Base-by-base conservation (phyloP, 192 early-diverging fungal species). In the Funneliformis geosporum region DNA sequence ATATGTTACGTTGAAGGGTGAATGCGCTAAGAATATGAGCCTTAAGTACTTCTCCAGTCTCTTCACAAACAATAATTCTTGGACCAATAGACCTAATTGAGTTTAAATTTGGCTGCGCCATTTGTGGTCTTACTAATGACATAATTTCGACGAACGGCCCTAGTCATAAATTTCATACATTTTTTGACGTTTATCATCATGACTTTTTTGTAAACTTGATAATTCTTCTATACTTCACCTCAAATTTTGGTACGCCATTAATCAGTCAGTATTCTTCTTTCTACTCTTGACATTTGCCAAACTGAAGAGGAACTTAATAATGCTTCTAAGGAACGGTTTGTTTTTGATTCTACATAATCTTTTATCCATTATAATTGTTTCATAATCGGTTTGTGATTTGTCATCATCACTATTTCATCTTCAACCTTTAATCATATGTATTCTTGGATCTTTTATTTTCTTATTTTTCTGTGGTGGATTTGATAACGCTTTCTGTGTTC, bases 31-130 rank as follows among this genome's bases (percentile, higher is more conserved):
- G 61, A 68, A 90, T 87, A 59, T 90, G 89, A 0, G 89, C 85
- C 71, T 90, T 87, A 3, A 90, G 67, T 18, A 90, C 86, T 77
- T 90, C 87, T 18, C 86, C 89, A 0, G 89, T 87, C 77, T 90
- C 89, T 81, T 90, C 89, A n/a, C 86, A 87, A 55, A 90, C 84
- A 69, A 90, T 86, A 28, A 90, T 81, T 14, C 80, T 80, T 9
- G 89, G 89, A 6, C 81, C 81, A 46, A 90, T 79, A 1, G 78
- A 75, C 5, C 76, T 66, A n/a, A 65, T 25, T 64, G 11, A 8
- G 2, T 67, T 88, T 82, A 47, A 68, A 59, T 67, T 86, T 89
- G 39, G 90, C 90, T 8, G 89, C 89, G 33, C 33, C 33, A 33
- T 33, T 33, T 33, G 33, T 33, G 33, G 90, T 92, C 80, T 88